A percentile compares a stretch with the other conserved stretches of the same genome.
Conservation (phyloP, 2,329 filamentous ascomycete genomes). For the Fonsecaea multimorphosa region DNA sequence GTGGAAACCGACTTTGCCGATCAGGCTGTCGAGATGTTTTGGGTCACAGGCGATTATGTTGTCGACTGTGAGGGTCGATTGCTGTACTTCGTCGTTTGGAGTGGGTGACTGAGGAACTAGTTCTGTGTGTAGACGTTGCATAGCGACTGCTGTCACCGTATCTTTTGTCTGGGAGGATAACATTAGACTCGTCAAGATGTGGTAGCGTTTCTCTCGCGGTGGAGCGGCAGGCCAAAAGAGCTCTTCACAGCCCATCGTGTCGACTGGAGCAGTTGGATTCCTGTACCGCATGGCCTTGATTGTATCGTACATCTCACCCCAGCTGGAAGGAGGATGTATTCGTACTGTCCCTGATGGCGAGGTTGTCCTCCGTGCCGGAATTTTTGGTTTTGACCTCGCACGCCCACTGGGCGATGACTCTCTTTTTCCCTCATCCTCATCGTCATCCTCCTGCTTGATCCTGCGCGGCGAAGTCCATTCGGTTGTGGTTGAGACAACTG, state of each 20-base stretch:
- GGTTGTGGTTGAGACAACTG: conserved; percentile 27
- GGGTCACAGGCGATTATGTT: conserved; percentile 77
- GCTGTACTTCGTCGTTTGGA: conserved; percentile 39
- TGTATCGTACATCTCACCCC: conserved; percentile 79
- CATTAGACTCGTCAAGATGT: conserved; percentile 88
- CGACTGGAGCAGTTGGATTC: conserved; percentile 77
- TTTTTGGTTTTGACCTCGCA: conserved; percentile 45
- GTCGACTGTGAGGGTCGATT: conserved; percentile 69
- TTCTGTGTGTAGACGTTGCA: conserved; percentile 77
- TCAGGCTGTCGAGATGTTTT: conserved; percentile 71
- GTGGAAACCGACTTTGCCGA: conserved; percentile 87
- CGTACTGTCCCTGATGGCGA: conserved; percentile 46
- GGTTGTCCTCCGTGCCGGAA: conserved; percentile 50
- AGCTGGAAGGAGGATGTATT: conserved; percentile 72
- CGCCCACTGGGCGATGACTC: conserved; percentile 40
- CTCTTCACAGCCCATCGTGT: conserved; percentile 90
- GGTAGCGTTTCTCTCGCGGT: conserved; percentile 71
- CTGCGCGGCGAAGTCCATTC: conserved; percentile 36
- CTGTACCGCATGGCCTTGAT: conserved; percentile 78
- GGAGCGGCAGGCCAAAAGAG: conserved; percentile 52
- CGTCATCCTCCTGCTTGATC: conserved; percentile 39
- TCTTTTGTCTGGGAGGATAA: conserved; percentile 92
- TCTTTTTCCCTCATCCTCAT: conserved; percentile 44
- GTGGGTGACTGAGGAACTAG: conserved; percentile 53
- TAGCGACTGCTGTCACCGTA: conserved; percentile 83